Evolutionary conservation across 2,329 filamentous ascomycete genomes (phyloP).

Genomic region (Aureobasidium sp.): DNA sequence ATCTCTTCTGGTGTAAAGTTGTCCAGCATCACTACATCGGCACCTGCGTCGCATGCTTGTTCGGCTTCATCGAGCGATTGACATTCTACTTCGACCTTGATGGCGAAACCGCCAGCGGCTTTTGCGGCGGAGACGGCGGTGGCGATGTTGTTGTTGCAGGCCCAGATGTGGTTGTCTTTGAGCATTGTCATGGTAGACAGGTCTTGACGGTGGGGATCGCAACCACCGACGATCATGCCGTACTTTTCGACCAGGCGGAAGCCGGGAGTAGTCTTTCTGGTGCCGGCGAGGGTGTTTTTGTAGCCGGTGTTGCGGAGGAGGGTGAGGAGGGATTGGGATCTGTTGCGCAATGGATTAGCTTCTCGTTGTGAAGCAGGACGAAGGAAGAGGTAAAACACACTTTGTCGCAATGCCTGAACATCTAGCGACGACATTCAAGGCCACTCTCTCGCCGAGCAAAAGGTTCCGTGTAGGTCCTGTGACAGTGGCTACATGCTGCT

Average conservation of each 20-base stretch:
- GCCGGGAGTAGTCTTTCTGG: slow-evolving; percentile 92
- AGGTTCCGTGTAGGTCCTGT: slow-evolving; percentile 73
- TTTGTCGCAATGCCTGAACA: slow-evolving; percentile 85
- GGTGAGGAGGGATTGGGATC: slow-evolving; percentile 38
- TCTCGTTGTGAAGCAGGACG: background rate
- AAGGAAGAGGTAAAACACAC: slow-evolving; percentile 14
- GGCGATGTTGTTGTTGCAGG: slow-evolving; percentile 70
- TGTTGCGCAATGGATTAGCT: slow-evolving; percentile 11
- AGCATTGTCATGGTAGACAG: slow-evolving; percentile 91
- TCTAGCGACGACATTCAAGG: slow-evolving; percentile 79
- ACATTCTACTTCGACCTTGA: slow-evolving; percentile 96
- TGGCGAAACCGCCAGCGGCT: slow-evolving; percentile 73
- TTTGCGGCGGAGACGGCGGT: slow-evolving; percentile 79
- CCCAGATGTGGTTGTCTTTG: slow-evolving; percentile 98
- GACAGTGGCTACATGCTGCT: slow-evolving; percentile 67
- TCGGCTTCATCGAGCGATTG: slow-evolving; percentile 81
- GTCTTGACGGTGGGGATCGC: slow-evolving; percentile 86
- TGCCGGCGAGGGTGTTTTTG: slow-evolving; percentile 78
- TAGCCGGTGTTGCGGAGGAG: slow-evolving; percentile 59
- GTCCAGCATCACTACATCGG: slow-evolving; percentile 95
- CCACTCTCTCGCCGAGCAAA: slow-evolving; percentile 87
- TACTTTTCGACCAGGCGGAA: slow-evolving; percentile 97
- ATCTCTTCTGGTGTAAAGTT: slow-evolving; percentile 83
- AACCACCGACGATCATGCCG: slow-evolving; percentile 89
- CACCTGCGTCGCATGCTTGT: slow-evolving; percentile 82